Evolutionary conservation across 345 rosid species (phyloP), one percentile per base, ranked within the genome.

Genomic region (Punica granatum): DNA sequence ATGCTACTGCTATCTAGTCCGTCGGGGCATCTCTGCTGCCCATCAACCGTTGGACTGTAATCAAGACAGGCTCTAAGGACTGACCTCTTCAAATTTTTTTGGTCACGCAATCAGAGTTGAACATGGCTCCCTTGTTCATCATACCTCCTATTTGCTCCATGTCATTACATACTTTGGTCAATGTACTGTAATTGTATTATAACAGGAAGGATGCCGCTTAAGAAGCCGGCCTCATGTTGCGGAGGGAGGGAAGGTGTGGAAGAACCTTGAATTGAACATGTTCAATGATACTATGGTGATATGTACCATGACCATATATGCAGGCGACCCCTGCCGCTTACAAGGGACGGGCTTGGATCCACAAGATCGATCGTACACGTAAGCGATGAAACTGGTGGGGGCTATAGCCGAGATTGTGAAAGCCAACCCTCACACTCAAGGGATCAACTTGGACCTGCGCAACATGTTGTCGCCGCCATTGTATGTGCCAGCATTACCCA

Each of bases 21-120:
- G 67, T 3, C 60, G 43, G 34, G 51, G 64, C 1, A 28, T 76
- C 70, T 70, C 76, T 70, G 36, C 74, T 1, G 46, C 54, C 1
- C 66, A 72, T 54, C 34, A 36, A 10, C 58, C 64, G 34, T 31
- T 68, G 13, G 72, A 71, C 5, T 65, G 67, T 0, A 72, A n/a
- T n/a, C n/a, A 70, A 14, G 81, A 77, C 11, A 58, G 69, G 13
- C 59, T 70, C 15, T 81, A 77, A 39, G 75, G 75, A 1, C 60
- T 76, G 32, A 74, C n/a, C 13, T 18, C 32, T 1, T 79, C 90
- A 0, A 70, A 43, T n/a, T 49, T 81, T 84, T 83, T 70, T 79
- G 1, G 9, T 79, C 7, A 67, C 10, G 7, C 74, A 51, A 21
- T 65, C 80, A n/a, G 77, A 68, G 2, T 13, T 13, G 1, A 78